A percentile compares a stretch with the other conserved stretches of the same genome.
These are phyloP conservation scores for Penicillium sp. DNA, from an alignment of 2,329 filamentous ascomycete genomes.

Conservation along the genomic window DNA sequence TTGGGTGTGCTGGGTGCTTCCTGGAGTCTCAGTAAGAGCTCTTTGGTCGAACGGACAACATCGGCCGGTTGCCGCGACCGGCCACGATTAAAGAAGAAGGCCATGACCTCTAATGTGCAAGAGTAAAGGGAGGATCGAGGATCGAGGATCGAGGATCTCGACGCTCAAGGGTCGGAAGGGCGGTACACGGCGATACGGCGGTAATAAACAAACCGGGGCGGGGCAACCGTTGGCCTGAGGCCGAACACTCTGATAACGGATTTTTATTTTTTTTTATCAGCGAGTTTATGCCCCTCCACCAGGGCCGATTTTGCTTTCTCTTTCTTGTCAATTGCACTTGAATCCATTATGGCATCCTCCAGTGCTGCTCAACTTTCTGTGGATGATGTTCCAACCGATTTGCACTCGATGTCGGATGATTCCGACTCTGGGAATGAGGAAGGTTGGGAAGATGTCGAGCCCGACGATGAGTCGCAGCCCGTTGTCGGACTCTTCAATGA, in stretches of 20 bases:
- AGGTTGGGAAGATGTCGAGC: slow-evolving; percentile 57
- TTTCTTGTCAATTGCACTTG: slow-evolving; percentile 3
- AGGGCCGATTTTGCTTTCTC: background rate
- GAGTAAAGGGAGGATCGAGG: slow-evolving; percentile 11
- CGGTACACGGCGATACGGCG: slow-evolving; percentile 2
- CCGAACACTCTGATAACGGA: slow-evolving; percentile 19
- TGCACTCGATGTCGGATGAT: slow-evolving; percentile 34
- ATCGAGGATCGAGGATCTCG: slow-evolving; percentile 5
- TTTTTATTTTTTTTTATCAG: slow-evolving; percentile 19
- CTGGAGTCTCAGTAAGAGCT: slow-evolving; percentile 58
- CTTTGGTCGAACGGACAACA: slow-evolving; percentile 59
- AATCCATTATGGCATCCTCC: slow-evolving; percentile 29
- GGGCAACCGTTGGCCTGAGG: slow-evolving; percentile 26
- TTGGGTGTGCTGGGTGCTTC: slow-evolving; percentile 54
- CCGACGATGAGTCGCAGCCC: slow-evolving; percentile 58
- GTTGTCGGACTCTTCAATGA: slow-evolving; percentile 67
- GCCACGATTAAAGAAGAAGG: slow-evolving; percentile 64
- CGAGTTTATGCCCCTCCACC: slow-evolving; percentile 21
- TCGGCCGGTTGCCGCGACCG: slow-evolving; percentile 60
- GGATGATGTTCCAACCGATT: slow-evolving; percentile 25
- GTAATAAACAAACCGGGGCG: slow-evolving; percentile 26
- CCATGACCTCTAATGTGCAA: slow-evolving; percentile 48
- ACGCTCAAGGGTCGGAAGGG: slow-evolving; percentile 4
- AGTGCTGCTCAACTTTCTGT: slow-evolving; percentile 17
- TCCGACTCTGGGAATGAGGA: slow-evolving; percentile 50